Evolutionary conservation across 2,329 filamentous ascomycete species (phyloP).

Genomic region (Neonectria coccinea): DNA sequence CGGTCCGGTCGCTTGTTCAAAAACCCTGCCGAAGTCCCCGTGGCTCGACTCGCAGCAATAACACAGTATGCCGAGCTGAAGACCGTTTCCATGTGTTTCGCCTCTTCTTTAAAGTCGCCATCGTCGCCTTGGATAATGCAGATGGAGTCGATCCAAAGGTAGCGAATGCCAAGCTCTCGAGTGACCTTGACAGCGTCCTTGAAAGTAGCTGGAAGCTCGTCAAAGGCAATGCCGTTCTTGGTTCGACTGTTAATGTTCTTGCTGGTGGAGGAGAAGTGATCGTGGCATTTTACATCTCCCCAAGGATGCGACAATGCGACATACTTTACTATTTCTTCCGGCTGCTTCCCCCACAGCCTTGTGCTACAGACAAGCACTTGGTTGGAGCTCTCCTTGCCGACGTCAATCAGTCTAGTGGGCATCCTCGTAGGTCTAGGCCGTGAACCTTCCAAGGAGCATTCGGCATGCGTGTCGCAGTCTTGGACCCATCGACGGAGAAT

Average conservation of each 20-base stretch:
- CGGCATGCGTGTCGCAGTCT: constrained; percentile 27
- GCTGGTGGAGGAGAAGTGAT: constrained; percentile 28
- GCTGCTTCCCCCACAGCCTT: not conserved
- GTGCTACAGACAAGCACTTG: constrained; percentile 8
- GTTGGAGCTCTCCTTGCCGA: not conserved
- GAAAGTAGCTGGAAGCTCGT: constrained; percentile 1
- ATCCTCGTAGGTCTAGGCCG: not conserved
- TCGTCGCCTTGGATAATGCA: constrained; percentile 18
- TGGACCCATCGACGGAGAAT: constrained; percentile 25
- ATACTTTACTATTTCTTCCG: not conserved
- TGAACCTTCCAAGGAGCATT: not conserved
- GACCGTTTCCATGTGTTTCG: constrained; percentile 3
- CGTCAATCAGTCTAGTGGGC: constrained; percentile 28
- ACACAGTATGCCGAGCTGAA: constrained; percentile 14
- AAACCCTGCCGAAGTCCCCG: constrained; percentile 9
- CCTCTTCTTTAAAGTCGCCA: constrained; percentile 9
- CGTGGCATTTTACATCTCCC: constrained; percentile 1
- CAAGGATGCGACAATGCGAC: constrained; percentile 32
- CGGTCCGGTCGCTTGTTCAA: constrained; percentile 15
- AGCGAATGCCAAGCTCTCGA: not conserved
- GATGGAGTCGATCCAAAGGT: constrained; percentile 20
- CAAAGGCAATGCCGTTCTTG: not conserved
- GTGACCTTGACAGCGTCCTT: constrained; percentile 9
- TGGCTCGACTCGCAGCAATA: constrained; percentile 13
- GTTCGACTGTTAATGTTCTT: constrained; percentile 11